phyloP scores from a whole-genome alignment of 257 asterid genomes.

The Solanum bulbocastanum region DNA sequence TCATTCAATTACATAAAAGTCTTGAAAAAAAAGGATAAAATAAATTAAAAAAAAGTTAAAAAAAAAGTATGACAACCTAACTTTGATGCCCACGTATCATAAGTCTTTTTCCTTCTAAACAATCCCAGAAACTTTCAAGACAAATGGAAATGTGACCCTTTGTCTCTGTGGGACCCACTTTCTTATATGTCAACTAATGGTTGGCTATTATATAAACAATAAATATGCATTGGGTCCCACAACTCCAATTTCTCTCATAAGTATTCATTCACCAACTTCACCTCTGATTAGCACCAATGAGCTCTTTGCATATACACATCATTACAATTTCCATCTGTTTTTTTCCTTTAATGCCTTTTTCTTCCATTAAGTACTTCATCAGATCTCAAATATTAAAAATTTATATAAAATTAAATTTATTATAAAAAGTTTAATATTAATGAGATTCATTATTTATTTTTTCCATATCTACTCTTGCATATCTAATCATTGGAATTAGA shows the following conservation, averaged over 20 bases:
- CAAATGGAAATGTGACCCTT: not conserved
- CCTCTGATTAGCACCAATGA: not conserved
- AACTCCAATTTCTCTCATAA: slow-evolving; percentile 3
- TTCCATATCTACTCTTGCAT: not conserved
- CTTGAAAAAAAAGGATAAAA: not conserved
- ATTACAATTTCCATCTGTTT: not conserved
- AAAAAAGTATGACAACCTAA: not conserved
- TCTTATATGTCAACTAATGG: not conserved
- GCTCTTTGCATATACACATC: not conserved
- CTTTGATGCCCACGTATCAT: not conserved
- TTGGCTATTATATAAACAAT: not conserved
- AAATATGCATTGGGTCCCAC: not conserved
- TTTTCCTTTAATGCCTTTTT: not conserved
- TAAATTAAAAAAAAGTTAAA: too few species aligned
- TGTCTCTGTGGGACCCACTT: not conserved
- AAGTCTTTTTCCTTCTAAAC: not conserved
- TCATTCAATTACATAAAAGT: not conserved
- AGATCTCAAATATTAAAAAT: not conserved
- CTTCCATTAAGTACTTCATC: not conserved
- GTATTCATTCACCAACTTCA: slow-evolving; percentile 16
- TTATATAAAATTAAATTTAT: not conserved
- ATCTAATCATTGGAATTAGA: too few species aligned
- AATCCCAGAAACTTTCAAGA: not conserved
- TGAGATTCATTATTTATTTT: not conserved
- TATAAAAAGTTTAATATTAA: too few species aligned